A percentile compares a stretch with the other conserved stretches of the same genome.
phyloP scores from a whole-genome alignment of 441 rosid species.

The Dalechampia spathulata region DNA sequence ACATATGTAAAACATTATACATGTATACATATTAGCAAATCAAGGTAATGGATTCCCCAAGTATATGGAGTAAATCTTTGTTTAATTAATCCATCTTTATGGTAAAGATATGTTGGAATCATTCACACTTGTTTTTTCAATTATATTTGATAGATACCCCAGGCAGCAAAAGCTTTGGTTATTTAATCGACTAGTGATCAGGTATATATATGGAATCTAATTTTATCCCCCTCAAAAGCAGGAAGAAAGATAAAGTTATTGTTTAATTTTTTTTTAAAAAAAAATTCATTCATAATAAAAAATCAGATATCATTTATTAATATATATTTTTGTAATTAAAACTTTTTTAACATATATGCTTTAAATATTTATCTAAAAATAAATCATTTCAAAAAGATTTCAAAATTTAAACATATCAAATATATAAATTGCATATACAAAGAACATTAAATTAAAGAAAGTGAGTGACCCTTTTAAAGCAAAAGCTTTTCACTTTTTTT shows the following conservation, averaged over 20 bases:
- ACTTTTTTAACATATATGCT: no score
- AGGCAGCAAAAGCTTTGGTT: constrained; percentile 19
- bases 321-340: no score
- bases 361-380: no score
- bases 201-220: constrained; percentile 44
- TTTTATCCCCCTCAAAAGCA: constrained; percentile 65
- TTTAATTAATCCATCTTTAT: constrained; percentile 4
- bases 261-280: constrained; percentile 23
- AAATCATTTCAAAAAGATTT: no score
- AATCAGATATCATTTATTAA: no score
- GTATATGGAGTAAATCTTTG: constrained; percentile 17
- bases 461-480: constrained; percentile 85
- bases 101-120: background rate
- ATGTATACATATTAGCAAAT: background rate
- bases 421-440: background rate
- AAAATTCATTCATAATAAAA: no score
- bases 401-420: background rate
- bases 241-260: constrained; percentile 44
- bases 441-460: constrained; percentile 56
- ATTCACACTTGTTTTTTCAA: no score
- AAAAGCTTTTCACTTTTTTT: constrained; percentile 35
- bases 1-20: no score
- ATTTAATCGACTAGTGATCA: constrained; percentile 20
- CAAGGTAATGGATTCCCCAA: constrained; percentile 1
- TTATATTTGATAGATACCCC: constrained; percentile 24